These are phyloP conservation scores for Metschnikowia reukaufii DNA, from an alignment of 805 yeast species.

Conservation along the genomic window DNA sequence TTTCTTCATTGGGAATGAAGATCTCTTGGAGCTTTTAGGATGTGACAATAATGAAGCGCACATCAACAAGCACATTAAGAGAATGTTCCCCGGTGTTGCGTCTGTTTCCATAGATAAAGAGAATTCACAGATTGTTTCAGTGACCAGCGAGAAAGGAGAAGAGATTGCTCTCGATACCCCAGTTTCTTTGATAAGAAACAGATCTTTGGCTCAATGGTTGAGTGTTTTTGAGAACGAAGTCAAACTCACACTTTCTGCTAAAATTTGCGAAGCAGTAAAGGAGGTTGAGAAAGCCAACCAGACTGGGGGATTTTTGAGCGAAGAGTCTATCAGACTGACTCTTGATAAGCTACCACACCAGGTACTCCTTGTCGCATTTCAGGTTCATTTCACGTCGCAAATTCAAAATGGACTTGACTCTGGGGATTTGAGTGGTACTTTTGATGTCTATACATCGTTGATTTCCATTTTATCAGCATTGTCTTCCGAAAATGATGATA, in stretches of 20 bases:
- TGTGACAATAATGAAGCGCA: slow-evolving; percentile 45
- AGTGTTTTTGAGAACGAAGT: slow-evolving; percentile 54
- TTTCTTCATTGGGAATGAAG: slow-evolving; percentile 89
- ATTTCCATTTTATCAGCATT: slow-evolving; percentile 30
- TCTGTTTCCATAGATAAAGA: slow-evolving; percentile 38
- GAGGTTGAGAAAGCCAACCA: slow-evolving; percentile 5
- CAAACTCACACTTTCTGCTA: slow-evolving; percentile 45
- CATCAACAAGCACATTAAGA: slow-evolving; percentile 61
- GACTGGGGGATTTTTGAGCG: neutral
- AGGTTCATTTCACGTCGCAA: slow-evolving; percentile 52
- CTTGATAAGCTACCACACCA: slow-evolving; percentile 54
- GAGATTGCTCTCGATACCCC: slow-evolving; percentile 40
- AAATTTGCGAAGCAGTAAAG: slow-evolving; percentile 30
- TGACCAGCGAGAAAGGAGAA: slow-evolving; percentile 71
- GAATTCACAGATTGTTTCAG: slow-evolving; percentile 39
- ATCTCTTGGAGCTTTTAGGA: slow-evolving; percentile 79
- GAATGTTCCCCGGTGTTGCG: slow-evolving; percentile 69
- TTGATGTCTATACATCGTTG: slow-evolving; percentile 7
- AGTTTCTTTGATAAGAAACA: slow-evolving; percentile 42
- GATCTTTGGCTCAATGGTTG: slow-evolving; percentile 63
- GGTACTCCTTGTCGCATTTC: slow-evolving; percentile 51
- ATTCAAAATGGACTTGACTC: slow-evolving; percentile 33
- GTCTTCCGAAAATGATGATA: slow-evolving; percentile 21
- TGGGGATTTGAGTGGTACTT: neutral
- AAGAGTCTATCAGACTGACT: slow-evolving; percentile 24